Base-by-base conservation (phyloP, 495 filamentous ascomycete species). In the Cladorrhinum samala region DNA sequence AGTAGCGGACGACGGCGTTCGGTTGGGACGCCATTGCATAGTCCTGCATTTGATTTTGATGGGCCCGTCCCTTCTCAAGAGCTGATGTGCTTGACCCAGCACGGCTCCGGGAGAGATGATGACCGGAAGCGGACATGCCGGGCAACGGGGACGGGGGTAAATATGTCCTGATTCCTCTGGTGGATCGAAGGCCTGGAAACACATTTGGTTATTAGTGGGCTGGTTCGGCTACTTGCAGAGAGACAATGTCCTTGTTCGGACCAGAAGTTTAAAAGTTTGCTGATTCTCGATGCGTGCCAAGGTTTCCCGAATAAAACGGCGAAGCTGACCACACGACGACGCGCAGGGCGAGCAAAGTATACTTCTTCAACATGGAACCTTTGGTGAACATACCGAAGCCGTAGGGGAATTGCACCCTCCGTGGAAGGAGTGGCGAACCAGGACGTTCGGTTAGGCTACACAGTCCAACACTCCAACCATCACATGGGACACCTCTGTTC, bases 21-120 rank as follows among this genome's bases (percentile, higher is more conserved):
- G 74, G 63, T 40, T 73, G 77, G 16, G 85, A 78, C 39, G 79
- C 60, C 67, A 78, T 74, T 58, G 61, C 54, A 61, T 69, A 75
- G 47, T 76, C 75, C 56, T 68, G 70, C 56, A 67, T 62, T 50
- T 74, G 67, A 16, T 67, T 55, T 50, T 74, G 67, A 18, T 68
- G 54, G 36, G 60, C 64, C 55, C 70, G 75, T 53, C 65, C 72
- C 53, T 67, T 71, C 44, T 61, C 68, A 69, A 52, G 54, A 46
- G 50, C 38, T 18, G 82, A 81, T 51, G 74, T 75, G 52, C 74
- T 73, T 47, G 86, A 87, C 33, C 72, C 62, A 57, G 83, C 81
- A 59, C 81, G 83, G 63, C 82, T 77, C 69, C 81, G 76, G 46
- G 80, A 74, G 56, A 56, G 59, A 57, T 52, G 52, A 40, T 65